Evolutionary conservation across 306 rosid species (phyloP), one percentile per base, ranked within the genome.

Genomic region (Carpinus fangiana): DNA sequence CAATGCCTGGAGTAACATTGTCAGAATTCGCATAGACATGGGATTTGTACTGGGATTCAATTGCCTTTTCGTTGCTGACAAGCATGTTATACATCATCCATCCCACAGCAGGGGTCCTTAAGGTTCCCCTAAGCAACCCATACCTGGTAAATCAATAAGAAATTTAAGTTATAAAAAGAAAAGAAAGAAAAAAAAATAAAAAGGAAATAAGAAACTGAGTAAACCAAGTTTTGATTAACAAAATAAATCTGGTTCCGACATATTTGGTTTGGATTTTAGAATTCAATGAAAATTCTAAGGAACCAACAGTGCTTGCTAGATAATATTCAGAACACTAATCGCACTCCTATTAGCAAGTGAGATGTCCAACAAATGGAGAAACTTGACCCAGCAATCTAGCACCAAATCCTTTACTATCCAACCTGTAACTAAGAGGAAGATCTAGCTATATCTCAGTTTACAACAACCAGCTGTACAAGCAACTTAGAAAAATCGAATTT

Each of bases 31-130:
- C 90, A 79, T 92, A 94, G 71, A 94, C 98, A 54, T 94, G 98
- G 18, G 98, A 94, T 85, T 91, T 91, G 86, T 92, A 90, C 77
- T 94, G 97, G 36, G 98, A 94, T 86, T 92, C 84, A 74, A 94
- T 94, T 26, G 97, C 91, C 5, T 89, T 92, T 85, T 87, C 92
- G 69, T 94, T 90, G 89, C 97, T 94, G 79, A 94, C 98, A 7
- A 94, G 97, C 85, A 94, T 80, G 85, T 91, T 94, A 66, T 94
- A 95, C 96, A 95, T 87, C 98, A 92, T 91, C 98, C 98, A 95
- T 20, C 98, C 98, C 76, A 95, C 86, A 26, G 97, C 98, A n/a
- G 98, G 98, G 17, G 97, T 91, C 86, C 87, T 91, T 79, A 95
- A 85, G 62, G 98, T 92, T 66, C 97, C 98, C 80, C 93, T 85